A percentile compares a stretch with the other conserved stretches of the same genome.
phyloP scores from a whole-genome alignment of 371 early-diverging fungal species.

The Lichtheimia corymbifera region DNA sequence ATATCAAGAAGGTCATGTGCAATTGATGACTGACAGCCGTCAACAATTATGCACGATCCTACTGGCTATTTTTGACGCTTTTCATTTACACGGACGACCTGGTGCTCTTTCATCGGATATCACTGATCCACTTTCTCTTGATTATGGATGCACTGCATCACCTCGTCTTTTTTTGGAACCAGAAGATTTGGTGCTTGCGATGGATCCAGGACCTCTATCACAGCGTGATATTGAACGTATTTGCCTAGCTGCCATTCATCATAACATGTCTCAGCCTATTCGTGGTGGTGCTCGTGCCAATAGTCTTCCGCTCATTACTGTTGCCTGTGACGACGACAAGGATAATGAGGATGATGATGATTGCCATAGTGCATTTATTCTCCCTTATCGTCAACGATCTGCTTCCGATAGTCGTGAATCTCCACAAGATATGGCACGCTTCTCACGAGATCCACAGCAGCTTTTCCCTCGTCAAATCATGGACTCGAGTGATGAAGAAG shows the following conservation, averaged over 20 bases:
- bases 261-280: slow-evolving; percentile 14
- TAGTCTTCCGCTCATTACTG: slow-evolving; percentile 43
- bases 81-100: slow-evolving; percentile 51
- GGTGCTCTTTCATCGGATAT: slow-evolving; percentile 23
- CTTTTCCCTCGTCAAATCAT: slow-evolving; percentile 39
- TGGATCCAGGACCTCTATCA: not conserved
- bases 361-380: not conserved
- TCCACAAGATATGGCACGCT: not conserved
- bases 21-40: slow-evolving; percentile 46
- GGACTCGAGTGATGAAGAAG: slow-evolving; percentile 52
- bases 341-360: not conserved
- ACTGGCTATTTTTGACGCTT: slow-evolving; percentile 45
- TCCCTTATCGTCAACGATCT: slow-evolving; percentile 13
- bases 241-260: slow-evolving; percentile 15
- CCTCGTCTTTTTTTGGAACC: slow-evolving; percentile 34
- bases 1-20: slow-evolving; percentile 26
- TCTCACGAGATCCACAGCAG: slow-evolving; percentile 12
- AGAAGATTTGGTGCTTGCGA: slow-evolving; percentile 23
- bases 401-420: slow-evolving; percentile 8
- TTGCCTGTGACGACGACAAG: slow-evolving; percentile 20
- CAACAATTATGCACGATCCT: slow-evolving; percentile 43
- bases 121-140: slow-evolving; percentile 25
- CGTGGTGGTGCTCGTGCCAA: slow-evolving; percentile 28
- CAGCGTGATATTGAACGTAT: not conserved
- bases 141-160: slow-evolving; percentile 31